A percentile compares a stretch with the other conserved stretches of the same genome.
These are phyloP conservation scores for Aspergillus fijiensis DNA, from an alignment of 2,329 filamentous ascomycete genomes.

Conservation along the genomic window DNA sequence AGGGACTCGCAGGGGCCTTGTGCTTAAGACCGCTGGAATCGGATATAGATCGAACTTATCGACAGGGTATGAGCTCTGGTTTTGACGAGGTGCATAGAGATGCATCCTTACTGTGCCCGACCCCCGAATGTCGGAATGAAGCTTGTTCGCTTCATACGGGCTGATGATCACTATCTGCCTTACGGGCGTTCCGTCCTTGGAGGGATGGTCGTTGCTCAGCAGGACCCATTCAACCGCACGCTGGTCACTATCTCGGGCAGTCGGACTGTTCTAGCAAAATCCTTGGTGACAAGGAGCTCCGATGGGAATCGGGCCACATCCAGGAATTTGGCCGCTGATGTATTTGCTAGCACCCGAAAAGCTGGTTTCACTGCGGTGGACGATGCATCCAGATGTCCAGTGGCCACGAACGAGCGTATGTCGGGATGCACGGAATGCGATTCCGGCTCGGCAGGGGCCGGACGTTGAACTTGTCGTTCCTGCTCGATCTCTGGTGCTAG, in stretches of 20 bases:
- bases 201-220: conserved; percentile 23
- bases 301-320: conserved; percentile 38
- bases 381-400: conserved; percentile 30
- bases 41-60: conserved; percentile 51
- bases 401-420: conserved; percentile 43
- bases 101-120: conserved; percentile 46
- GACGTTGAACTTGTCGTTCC: conserved; percentile 57
- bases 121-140: conserved; percentile 44
- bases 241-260: conserved; percentile 48
- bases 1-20: conserved; percentile 14
- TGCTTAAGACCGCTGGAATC: conserved; percentile 26
- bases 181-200: background rate
- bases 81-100: conserved; percentile 52
- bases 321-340: conserved; percentile 41
- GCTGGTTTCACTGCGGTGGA: conserved; percentile 46
- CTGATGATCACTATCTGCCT: conserved; percentile 57
- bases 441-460: conserved; percentile 40
- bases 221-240: conserved; percentile 58
- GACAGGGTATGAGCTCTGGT: conserved; percentile 39
- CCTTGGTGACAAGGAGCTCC: conserved; percentile 49
- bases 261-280: conserved; percentile 53
- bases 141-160: conserved; percentile 58
- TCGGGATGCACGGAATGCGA: conserved; percentile 47
- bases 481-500: conserved; percentile 63
- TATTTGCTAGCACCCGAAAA: conserved; percentile 46